Base-by-base conservation (phyloP, 805 yeast genomes). In the Wickerhamomyces alni region DNA sequence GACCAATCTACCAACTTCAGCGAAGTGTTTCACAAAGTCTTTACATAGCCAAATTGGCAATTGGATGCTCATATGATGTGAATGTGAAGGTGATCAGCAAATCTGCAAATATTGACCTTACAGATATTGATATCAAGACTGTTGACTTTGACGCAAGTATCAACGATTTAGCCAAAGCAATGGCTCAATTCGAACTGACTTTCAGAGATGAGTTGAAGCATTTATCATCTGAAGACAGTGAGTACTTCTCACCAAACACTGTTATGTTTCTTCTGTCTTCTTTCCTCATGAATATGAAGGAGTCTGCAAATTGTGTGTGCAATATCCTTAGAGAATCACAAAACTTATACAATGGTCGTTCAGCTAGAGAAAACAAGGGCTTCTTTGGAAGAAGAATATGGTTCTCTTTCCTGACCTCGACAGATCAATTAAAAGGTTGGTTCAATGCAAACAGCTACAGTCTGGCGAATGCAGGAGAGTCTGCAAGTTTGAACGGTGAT, bases 231-330 rank as follows among this genome's bases (percentile, higher is more conserved):
- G 50, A 47, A 28, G 43, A 50, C 18, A 53, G 54, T 13, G 60
- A 61, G 31, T 50, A 60, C 21, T 46, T 70, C 7, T 53, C 66
- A 28, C 76, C 77, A 10, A 62, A 69, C 37, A 77, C 72, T 42
- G 75, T 73, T 46, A 63, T 70, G 59, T 74, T 74, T 44, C 47
- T 74, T 13, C 40, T 74, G 4, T 70, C 78, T 1, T 70, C 77
- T 0, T 74, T 73, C 48, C 40, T 74, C 18, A 62, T 73, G 57
- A 74, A 74, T 46, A 57, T 70, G 33, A 65, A 71, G 44, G 69
- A 69, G 43, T 54, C 61, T 18, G 56, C 69, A 0, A 55, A 59
- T 31, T 43, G 58, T 1, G 51, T 64, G 4, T 50, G 62, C 7
- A 45, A 49, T 9, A 43, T 70, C 22, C 50, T 68, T 43, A 58